These are phyloP conservation scores for Euryodendron excelsum DNA, from an alignment of 148 eudicot species.

Conservation along the genomic window DNA sequence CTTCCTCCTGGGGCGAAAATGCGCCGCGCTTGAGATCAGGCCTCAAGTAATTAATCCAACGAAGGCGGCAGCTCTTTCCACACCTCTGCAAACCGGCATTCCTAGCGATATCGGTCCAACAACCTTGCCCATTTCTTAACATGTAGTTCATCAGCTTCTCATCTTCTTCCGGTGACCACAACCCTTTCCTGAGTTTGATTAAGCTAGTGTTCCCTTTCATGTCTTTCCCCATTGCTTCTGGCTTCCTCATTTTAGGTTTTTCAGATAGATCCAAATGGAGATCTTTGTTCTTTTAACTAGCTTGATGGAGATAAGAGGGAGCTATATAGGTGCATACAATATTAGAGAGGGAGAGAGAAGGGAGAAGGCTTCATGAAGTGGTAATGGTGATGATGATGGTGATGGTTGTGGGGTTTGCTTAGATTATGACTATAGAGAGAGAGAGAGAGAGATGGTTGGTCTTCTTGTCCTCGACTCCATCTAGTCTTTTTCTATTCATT, in stretches of 20 bases:
- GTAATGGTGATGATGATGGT: conserved; percentile 58
- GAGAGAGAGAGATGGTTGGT: conserved; percentile 29
- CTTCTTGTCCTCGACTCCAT: conserved; percentile 67
- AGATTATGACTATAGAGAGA: conserved; percentile 2
- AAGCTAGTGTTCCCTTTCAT: conserved; percentile 22
- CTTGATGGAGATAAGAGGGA: conserved; percentile 32
- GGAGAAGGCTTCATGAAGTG: conserved; percentile 47
- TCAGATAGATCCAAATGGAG: not conserved
- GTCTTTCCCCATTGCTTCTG: conserved; percentile 33
- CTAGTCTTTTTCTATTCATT: conserved; percentile 35
- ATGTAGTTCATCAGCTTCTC: conserved; percentile 73
- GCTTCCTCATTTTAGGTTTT: conserved; percentile 41
- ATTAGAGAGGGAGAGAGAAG: conserved; percentile 14
- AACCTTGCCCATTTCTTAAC: conserved; percentile 64
- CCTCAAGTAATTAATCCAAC: conserved; percentile 76
- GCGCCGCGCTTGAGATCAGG: conserved; percentile 84
- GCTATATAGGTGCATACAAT: conserved; percentile 23
- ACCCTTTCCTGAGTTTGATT: conserved; percentile 57
- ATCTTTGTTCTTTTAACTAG: conserved; percentile 20
- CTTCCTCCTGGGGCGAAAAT: conserved; percentile 63
- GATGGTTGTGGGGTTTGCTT: conserved; percentile 48
- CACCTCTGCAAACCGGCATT: conserved; percentile 70
- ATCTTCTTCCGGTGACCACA: conserved; percentile 88
- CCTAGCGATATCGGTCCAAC: conserved; percentile 79
- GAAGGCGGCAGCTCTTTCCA: conserved; percentile 73